Conservation (phyloP, 2,329 filamentous ascomycete genomes). For the Calonectria pauciramosa region DNA sequence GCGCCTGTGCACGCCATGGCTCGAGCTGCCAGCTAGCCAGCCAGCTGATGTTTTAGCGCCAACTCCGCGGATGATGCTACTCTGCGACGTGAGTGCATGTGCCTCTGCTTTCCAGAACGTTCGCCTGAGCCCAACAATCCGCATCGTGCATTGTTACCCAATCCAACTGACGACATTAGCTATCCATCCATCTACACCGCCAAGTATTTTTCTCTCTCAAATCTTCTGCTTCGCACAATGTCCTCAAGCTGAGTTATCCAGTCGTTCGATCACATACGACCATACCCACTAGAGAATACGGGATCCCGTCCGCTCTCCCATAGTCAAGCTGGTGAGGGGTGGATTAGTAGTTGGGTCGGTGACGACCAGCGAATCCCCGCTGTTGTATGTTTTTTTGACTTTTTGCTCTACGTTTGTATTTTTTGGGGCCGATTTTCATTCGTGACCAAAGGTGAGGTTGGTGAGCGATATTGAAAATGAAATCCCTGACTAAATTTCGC, state of each 20-base stretch:
- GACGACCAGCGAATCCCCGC: background rate
- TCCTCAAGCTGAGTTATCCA: background rate
- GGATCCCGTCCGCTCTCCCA: slow-evolving; percentile 6
- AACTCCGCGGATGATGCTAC: background rate
- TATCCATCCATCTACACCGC: slow-evolving; percentile 1
- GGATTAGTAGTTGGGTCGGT: slow-evolving; percentile 12
- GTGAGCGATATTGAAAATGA: background rate
- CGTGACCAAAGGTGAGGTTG: background rate
- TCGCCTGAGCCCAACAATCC: background rate
- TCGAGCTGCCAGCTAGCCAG: background rate
- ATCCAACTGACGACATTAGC: background rate
- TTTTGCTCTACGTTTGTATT: background rate
- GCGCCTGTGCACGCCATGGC: background rate
- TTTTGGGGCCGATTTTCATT: background rate
- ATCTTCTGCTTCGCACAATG: background rate
- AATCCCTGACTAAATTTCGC: background rate
- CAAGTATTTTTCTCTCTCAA: background rate
- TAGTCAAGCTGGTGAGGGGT: slow-evolving; percentile 11
- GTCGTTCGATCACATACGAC: background rate
- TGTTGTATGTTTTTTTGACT: background rate
- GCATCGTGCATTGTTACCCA: background rate
- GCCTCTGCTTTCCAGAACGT: background rate
- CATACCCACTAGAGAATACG: slow-evolving; percentile 7
- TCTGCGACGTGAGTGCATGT: background rate
- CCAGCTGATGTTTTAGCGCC: background rate